Conservation (phyloP, 208 protist species). For the Crithidia bombi region DNA sequence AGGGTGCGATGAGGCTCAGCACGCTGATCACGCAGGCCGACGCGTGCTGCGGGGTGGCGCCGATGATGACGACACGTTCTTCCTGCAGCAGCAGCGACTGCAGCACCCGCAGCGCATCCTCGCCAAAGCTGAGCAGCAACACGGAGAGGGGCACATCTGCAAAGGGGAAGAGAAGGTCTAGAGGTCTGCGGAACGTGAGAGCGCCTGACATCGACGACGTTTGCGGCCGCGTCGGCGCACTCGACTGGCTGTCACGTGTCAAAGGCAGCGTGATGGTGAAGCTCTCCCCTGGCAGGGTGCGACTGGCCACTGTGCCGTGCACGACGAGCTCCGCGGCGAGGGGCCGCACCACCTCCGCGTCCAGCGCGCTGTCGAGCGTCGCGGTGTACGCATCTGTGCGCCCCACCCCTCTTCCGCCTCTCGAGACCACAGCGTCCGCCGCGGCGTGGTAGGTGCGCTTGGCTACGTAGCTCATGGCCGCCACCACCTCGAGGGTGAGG, state of each 20-base stretch:
- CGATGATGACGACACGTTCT: slow-evolving; percentile 69
- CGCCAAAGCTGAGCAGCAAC: slow-evolving; percentile 71
- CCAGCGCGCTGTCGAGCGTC: slow-evolving; percentile 18
- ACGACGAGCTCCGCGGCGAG: slow-evolving; percentile 31
- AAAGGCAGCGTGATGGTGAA: slow-evolving; percentile 34
- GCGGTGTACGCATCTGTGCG: slow-evolving; percentile 11
- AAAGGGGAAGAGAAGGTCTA: slow-evolving; percentile 51
- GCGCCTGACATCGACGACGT: slow-evolving; percentile 10
- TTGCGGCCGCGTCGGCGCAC: slow-evolving; percentile 14
- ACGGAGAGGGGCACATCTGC: slow-evolving; percentile 52
- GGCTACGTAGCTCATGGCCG: slow-evolving; percentile 34
- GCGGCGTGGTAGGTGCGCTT: slow-evolving; percentile 21
- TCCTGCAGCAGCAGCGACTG: slow-evolving; percentile 69
- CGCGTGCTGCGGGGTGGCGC: slow-evolving; percentile 75
- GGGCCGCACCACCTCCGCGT: slow-evolving; percentile 35
- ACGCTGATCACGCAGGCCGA: slow-evolving; percentile 75
- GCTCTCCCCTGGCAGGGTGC: slow-evolving; percentile 31
- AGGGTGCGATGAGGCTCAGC: slow-evolving; percentile 55
- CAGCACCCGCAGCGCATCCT: slow-evolving; percentile 68
- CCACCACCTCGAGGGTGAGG: slow-evolving; percentile 45
- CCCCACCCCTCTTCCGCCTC: neutral
- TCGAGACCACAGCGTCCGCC: neutral
- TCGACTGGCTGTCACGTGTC: slow-evolving; percentile 1
- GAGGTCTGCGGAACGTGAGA: slow-evolving; percentile 46
- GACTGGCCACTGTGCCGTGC: slow-evolving; percentile 22